A percentile compares a stretch with the other conserved stretches of the same genome.
Evolutionary conservation across 805 yeast genomes (phyloP).

Genomic region (Metschnikowia drakensbergensis): DNA sequence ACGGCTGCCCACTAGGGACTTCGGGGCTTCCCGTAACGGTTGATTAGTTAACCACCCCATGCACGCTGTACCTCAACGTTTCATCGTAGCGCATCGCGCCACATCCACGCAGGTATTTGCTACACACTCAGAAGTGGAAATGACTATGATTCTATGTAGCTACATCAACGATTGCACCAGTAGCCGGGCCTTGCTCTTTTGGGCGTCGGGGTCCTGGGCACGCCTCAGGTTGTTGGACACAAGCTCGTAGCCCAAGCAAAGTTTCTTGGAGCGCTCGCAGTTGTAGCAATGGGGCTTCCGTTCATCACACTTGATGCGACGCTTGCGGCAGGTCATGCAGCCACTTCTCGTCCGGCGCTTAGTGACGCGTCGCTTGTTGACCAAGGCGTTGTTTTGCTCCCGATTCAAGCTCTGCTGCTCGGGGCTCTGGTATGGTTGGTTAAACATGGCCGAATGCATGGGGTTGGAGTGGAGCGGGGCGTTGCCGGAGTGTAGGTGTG

Average conservation of each 20-base stretch:
- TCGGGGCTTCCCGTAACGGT: too few species aligned
- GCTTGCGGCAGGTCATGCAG: slow-evolving; percentile 66
- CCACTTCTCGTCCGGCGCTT: slow-evolving; percentile 71
- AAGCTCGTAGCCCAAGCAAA: slow-evolving; percentile 65
- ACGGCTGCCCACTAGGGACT: too few species aligned
- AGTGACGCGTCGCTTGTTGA: slow-evolving; percentile 41
- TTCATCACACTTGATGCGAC: slow-evolving; percentile 76
- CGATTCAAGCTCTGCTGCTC: background rate
- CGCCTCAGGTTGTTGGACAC: background rate
- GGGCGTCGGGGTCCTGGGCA: background rate
- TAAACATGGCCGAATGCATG: background rate
- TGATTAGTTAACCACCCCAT: background rate
- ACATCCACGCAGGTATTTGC: background rate
- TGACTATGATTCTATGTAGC: too few species aligned
- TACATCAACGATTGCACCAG: slow-evolving; percentile 4
- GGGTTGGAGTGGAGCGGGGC: background rate
- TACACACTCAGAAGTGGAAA: too few species aligned
- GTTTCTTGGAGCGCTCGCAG: slow-evolving; percentile 61
- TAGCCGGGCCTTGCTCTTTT: slow-evolving; percentile 1
- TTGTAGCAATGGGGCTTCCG: slow-evolving; percentile 64
- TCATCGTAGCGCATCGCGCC: slow-evolving; percentile 1
- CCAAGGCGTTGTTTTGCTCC: slow-evolving; percentile 27
- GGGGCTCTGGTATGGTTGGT: background rate
- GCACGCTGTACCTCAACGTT: background rate
- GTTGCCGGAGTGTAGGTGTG: background rate